A percentile compares a stretch with the other conserved stretches of the same genome.
Evolutionary conservation across 257 asterid genomes (phyloP).

Genomic region (Nicotiana tomentosiformis): DNA sequence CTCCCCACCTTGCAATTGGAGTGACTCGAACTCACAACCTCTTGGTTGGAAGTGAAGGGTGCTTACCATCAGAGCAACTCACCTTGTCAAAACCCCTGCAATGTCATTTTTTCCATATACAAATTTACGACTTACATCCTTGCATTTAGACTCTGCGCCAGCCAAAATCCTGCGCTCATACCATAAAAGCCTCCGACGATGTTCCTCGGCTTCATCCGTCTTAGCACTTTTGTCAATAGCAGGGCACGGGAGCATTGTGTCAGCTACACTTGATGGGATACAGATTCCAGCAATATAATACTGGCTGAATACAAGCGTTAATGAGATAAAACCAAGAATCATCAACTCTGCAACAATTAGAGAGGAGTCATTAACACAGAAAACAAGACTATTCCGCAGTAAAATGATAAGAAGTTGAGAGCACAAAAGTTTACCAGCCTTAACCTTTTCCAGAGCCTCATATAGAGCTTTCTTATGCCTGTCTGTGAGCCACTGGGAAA

Average conservation of each 20-base stretch:
- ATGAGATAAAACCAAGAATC: conserved; percentile 93
- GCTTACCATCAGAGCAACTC: no score
- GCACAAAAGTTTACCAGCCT: conserved; percentile 50
- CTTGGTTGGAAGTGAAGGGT: no score
- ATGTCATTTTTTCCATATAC: not conserved
- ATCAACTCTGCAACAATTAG: conserved; percentile 71
- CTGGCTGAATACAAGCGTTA: conserved; percentile 73
- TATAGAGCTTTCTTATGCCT: conserved; percentile 77
- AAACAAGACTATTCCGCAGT: not conserved
- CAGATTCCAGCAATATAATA: conserved; percentile 83
- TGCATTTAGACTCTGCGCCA: conserved; percentile 28
- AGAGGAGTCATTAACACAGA: conserved; percentile 1
- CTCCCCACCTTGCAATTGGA: no score
- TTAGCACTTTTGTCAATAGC: conserved; percentile 4
- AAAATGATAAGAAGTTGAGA: not conserved
- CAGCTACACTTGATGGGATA: conserved; percentile 57
- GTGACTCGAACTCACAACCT: no score
- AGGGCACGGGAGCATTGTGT: conserved; percentile 74
- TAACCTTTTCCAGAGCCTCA: conserved; percentile 87
- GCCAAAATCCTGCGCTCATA: conserved; percentile 44
- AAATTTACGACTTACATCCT: conserved; percentile 28
- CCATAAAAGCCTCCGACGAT: conserved; percentile 49
- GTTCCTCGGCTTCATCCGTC: conserved; percentile 17
- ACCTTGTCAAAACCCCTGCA: not conserved
- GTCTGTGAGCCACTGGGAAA: conserved; percentile 62